Conservation (phyloP, 352 stramenopile genomes). For the Globisporangium perplexum region DNA sequence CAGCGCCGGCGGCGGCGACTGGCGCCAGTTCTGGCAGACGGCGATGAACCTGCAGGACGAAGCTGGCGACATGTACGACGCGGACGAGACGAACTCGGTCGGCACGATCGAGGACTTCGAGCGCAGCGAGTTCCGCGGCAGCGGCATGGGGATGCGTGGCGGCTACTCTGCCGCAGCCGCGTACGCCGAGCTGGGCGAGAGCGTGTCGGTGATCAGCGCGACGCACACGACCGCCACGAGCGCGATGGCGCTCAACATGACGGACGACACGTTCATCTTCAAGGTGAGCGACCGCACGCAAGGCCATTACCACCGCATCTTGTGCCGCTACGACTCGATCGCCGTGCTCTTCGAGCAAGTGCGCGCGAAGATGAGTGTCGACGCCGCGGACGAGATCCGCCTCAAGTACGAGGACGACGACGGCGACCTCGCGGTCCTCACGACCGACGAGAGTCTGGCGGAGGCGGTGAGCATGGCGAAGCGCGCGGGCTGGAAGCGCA, state of each 20-base stretch:
- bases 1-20: conserved; percentile 68
- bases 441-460: conserved; percentile 78
- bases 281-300: conserved; percentile 81
- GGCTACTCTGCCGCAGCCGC: conserved; percentile 50
- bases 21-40: conserved; percentile 86
- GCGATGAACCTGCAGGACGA: conserved; percentile 86
- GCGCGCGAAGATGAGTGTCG: conserved; percentile 72
- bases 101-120: conserved; percentile 89
- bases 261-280: conserved; percentile 81
- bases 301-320: conserved; percentile 83
- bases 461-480: conserved; percentile 86
- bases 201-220: conserved; percentile 80
- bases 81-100: conserved; percentile 73
- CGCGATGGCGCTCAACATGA: conserved; percentile 57
- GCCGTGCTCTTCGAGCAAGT: conserved; percentile 70
- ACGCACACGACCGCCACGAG: conserved; percentile 72
- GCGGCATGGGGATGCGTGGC: conserved; percentile 22
- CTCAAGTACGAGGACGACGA: conserved; percentile 89
- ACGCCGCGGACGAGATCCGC: conserved; percentile 48
- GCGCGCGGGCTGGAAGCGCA: conserved; percentile 76
- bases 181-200: conserved; percentile 83
- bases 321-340: conserved; percentile 74
- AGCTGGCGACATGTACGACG: conserved; percentile 66
- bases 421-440: conserved; percentile 78
- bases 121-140: conserved; percentile 66